Conservation (phyloP, 2,329 filamentous ascomycete genomes). For the Colletotrichum lentis region DNA sequence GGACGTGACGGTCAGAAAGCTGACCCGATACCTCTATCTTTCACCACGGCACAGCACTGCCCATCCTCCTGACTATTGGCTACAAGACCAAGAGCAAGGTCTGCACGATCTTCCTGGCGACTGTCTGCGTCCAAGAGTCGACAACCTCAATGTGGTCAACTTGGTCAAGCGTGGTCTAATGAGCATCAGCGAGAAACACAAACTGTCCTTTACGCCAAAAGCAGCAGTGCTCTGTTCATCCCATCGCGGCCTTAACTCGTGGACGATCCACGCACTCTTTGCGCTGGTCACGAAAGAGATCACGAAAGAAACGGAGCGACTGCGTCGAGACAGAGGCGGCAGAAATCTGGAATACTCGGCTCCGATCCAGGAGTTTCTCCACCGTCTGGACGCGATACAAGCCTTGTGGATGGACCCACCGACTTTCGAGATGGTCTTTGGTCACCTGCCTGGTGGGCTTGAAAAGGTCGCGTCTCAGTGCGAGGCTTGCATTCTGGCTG, state of each 20-base stretch:
- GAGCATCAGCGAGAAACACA: constrained; percentile 44
- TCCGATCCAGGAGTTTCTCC: constrained; percentile 41
- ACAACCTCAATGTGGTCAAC: constrained; percentile 41
- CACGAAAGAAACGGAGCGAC: constrained; percentile 45
- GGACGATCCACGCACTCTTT: constrained; percentile 56
- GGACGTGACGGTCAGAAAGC: constrained; percentile 42
- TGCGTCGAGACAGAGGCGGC: constrained; percentile 42
- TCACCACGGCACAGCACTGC: constrained; percentile 45
- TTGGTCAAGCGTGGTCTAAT: constrained; percentile 47
- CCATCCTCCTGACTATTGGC: constrained; percentile 49
- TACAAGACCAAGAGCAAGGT: constrained; percentile 46
- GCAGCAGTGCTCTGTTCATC: constrained; percentile 51
- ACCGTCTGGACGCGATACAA: constrained; percentile 46
- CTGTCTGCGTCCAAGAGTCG: constrained; percentile 42
- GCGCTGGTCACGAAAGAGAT: constrained; percentile 53
- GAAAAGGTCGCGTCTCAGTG: constrained; percentile 51
- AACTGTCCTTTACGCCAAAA: constrained; percentile 41
- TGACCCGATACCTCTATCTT: constrained; percentile 51
- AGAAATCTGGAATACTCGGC: background rate
- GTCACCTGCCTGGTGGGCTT: constrained; percentile 42
- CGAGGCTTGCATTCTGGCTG: constrained; percentile 62
- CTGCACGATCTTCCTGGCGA: constrained; percentile 41
- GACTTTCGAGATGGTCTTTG: constrained; percentile 49
- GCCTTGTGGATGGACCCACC: constrained; percentile 51
- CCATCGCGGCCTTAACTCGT: constrained; percentile 54